A percentile compares a stretch with the other conserved stretches of the same genome.
Evolutionary conservation across 169 alveolate genomes (phyloP).

Genomic region (Theileria annulata): DNA sequence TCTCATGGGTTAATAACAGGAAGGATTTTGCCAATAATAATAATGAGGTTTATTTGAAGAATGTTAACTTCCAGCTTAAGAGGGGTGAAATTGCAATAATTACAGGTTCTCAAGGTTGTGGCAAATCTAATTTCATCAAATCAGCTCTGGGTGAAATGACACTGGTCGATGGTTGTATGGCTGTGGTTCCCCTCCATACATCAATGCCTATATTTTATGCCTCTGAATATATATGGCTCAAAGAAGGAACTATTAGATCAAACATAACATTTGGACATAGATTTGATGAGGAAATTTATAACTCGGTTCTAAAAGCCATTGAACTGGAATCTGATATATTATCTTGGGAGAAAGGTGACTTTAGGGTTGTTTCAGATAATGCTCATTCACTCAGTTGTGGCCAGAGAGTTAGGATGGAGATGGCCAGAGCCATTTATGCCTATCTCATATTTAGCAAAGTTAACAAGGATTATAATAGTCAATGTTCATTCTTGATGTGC

Average conservation of each 20-base stretch:
- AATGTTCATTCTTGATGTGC: constrained; percentile 56
- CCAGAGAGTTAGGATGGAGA: constrained; percentile 87
- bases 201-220: constrained; percentile 64
- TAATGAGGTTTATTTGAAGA: not conserved
- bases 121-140: constrained; percentile 58
- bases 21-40: not conserved
- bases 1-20: constrained; percentile 5
- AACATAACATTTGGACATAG: constrained; percentile 40
- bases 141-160: constrained; percentile 62
- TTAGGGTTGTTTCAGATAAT: constrained; percentile 50
- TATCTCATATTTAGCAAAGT: constrained; percentile 54
- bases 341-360: constrained; percentile 62
- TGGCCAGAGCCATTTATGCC: constrained; percentile 90
- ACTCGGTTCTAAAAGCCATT: constrained; percentile 14
- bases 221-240: constrained; percentile 57
- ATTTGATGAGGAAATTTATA: constrained; percentile 46
- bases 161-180: constrained; percentile 63
- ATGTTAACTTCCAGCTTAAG: not conserved
- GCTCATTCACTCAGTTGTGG: constrained; percentile 86
- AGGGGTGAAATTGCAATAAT: constrained; percentile 1
- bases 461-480: constrained; percentile 34
- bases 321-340: constrained; percentile 48
- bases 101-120: constrained; percentile 14
- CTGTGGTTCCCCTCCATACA: constrained; percentile 46
- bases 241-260: constrained; percentile 51